Base-by-base conservation (phyloP, 805 yeast genomes). In the Cyberlindnera bimundalis region DNA sequence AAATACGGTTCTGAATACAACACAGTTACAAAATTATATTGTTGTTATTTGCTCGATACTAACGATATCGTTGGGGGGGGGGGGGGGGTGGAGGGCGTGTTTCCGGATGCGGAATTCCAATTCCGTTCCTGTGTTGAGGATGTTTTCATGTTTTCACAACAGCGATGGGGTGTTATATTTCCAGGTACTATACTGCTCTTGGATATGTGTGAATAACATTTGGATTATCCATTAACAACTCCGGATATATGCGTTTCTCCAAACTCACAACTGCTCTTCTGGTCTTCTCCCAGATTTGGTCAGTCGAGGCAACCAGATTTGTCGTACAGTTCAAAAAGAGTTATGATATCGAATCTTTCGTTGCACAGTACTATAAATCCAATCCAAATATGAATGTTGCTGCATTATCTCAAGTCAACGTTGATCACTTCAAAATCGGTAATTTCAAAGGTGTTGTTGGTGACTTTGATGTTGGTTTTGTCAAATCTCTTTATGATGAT, bases 371-470 rank as follows among this genome's bases (percentile, higher is more conserved):
- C 29, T 46, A 48, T 43, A 37, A 46, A 31, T 14, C 43, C 5
- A 36, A 38, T 15, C 38, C 40, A 1, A 35, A 33, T 16, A 31
- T 47, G 21, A 39, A 42, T 21, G 38, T 37, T 12, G 48, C 33
- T 7, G 36, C 48, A 5, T 35, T 49, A 10, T 50, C 53, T 2
- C 40, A 40, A 10, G 20, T 46, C 12, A 52, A 51, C 3, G 29
- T 55, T 15, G 46, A 47, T n/a, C 39, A 47, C 16, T 55, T 61
- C 23, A 49, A 52, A 17, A 48, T 68, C 11, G 67, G 66, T 9
- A 40, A 43, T 7, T 63, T 67, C 42, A 58, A 57, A 33, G 66
- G 66, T 6, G 47, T 69, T 24, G 44, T 52, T 24, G 74, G 73
- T 11, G 65, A 65, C 12, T 64, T 70, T 35, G 51, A 59, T 18